phyloP scores from a whole-genome alignment of 2,329 filamentous ascomycete species.

The Calonectria pauciramosa region DNA sequence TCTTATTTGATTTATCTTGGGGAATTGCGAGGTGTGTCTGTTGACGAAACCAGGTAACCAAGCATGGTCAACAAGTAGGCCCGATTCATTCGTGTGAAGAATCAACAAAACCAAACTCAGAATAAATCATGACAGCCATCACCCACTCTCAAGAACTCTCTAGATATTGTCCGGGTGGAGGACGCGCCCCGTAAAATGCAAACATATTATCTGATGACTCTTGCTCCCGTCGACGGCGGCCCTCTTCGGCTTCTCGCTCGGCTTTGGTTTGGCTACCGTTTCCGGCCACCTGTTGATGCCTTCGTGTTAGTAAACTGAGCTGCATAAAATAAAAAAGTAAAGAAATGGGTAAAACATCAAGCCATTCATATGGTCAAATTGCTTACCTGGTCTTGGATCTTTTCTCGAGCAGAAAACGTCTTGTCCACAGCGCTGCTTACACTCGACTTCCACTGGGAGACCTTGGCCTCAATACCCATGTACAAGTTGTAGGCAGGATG shows the following conservation, averaged over 20 bases:
- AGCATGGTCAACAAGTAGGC: not conserved
- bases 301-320: not conserved
- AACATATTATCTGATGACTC: constrained; percentile 17
- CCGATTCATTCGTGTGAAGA: not conserved
- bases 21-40: not conserved
- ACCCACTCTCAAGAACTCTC: constrained; percentile 12
- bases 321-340: not conserved
- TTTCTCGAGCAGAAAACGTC: constrained; percentile 18
- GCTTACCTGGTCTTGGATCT: constrained; percentile 20
- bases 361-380: not conserved
- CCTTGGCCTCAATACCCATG: constrained; percentile 12
- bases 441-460: constrained; percentile 12
- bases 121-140: not conserved
- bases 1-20: not conserved
- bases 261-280: not conserved
- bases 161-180: constrained; percentile 16
- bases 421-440: constrained; percentile 19
- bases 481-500: constrained; percentile 16
- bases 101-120: not conserved
- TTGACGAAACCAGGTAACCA: not conserved
- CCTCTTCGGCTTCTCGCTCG: constrained; percentile 23
- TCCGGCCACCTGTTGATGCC: not conserved
- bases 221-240: constrained; percentile 15
- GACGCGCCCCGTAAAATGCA: constrained; percentile 21
- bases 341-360: not conserved